Base-by-base conservation (phyloP, 345 rosid species). In the Linum usitatissimum region DNA sequence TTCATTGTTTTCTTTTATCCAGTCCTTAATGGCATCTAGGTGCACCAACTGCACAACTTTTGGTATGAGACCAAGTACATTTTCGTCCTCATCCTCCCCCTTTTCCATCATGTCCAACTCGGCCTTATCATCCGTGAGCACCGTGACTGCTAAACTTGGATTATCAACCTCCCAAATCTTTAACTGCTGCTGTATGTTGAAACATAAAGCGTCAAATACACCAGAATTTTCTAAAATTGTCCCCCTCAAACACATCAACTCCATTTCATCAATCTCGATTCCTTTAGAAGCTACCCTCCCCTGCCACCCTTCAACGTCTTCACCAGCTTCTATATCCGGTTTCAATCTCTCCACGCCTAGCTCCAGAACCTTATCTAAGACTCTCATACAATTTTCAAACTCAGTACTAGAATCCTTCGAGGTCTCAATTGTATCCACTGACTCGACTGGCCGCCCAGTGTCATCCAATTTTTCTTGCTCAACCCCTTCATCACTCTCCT, bases 41-140 rank as follows among this genome's bases (percentile, higher is more conserved):
- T 89, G 96, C 8, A 84, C 85, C 57, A 83, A 64, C 75, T 92
- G 98, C 66, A 86, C 84, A 67, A 72, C 73, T 65, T 67, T 80
- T 69, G 65, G 84, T 49, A 92, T 79, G 73, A 78, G 67, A 63
- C 68, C 34, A 70, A 92, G 80, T 68, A 87, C 76, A 64, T 72
- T 79, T 20, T 64, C 64, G 62, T 69, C 79, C 69, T 78, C 36
- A 31, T 31, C 82, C 68, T 74, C 72, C 66, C 77, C 85, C 53
- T 55, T 70, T 60, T 68, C 55, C 56, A 17, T 15, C 13, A 17
- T 1, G 59, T 18, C 79, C 59, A 48, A 71, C 36, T 60, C 64
- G 23, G 13, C 39, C 54, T 56, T 68, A 68, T 71, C 83, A 20
- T 73, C 79, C 54, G 55, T 71, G 62, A 69, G 73, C 66, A 78